These are phyloP conservation scores for Tinospora cordifolia DNA, from an alignment of 164 flowering plant genomes.

Conservation along the genomic window DNA sequence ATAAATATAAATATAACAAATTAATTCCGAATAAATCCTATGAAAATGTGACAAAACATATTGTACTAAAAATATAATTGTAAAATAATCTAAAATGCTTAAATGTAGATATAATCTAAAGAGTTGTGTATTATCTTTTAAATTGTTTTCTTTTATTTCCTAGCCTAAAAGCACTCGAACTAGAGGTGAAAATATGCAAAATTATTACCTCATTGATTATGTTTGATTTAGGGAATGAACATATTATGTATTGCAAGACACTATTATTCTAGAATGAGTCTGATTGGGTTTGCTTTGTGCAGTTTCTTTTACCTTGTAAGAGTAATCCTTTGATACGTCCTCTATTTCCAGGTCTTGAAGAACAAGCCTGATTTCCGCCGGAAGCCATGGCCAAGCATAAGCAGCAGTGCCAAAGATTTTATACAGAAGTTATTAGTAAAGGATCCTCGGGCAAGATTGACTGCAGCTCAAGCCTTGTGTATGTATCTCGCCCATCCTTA, in stretches of 20 bases:
- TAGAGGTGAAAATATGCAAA: too few species aligned
- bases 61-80: too few species aligned
- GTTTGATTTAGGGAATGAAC: background rate
- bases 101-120: too few species aligned
- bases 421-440: slow-evolving; percentile 83
- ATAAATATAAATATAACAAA: too few species aligned
- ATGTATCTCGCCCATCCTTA: slow-evolving; percentile 23
- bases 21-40: too few species aligned
- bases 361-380: slow-evolving; percentile 94
- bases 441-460: slow-evolving; percentile 87
- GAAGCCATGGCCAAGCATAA: slow-evolving; percentile 96
- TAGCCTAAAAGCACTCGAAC: too few species aligned
- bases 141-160: too few species aligned
- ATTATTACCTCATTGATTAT: too few species aligned
- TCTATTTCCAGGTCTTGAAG: slow-evolving; percentile 59
- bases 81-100: too few species aligned
- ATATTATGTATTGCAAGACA: background rate
- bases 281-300: background rate
- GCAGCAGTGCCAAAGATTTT: slow-evolving; percentile 86
- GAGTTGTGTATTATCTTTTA: too few species aligned
- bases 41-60: too few species aligned
- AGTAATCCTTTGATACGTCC: background rate
- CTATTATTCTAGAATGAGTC: background rate
- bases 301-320: background rate
- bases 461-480: slow-evolving; percentile 98